Percentiles rank a stretch among this genome's conserved stretches.
These are phyloP conservation scores for Aphanoascus verrucosus DNA, from an alignment of 2,329 filamentous ascomycete species.

Conservation along the genomic window DNA sequence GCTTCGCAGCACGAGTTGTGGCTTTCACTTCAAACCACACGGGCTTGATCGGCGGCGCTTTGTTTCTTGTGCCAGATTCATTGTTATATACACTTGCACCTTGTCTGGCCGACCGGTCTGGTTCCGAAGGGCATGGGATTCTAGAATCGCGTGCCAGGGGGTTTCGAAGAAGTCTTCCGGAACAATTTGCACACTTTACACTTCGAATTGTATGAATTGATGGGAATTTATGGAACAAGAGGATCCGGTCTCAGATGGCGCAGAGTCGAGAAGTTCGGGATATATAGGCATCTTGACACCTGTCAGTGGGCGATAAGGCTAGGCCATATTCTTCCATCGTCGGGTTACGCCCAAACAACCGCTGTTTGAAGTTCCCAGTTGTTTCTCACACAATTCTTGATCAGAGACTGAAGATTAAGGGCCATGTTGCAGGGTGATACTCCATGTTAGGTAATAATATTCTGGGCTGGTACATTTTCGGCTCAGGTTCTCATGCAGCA, in stretches of 20 bases:
- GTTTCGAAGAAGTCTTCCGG: not conserved
- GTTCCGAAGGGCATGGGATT: not conserved
- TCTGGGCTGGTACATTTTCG: not conserved
- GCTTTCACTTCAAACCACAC: not conserved
- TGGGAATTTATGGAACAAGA: not conserved
- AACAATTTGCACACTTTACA: not conserved
- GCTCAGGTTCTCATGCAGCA: not conserved
- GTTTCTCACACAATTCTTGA: slow-evolving; percentile 2
- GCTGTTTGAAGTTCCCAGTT: slow-evolving; percentile 5
- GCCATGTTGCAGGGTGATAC: slow-evolving; percentile 6
- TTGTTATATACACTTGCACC: not conserved
- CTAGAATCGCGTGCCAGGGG: not conserved
- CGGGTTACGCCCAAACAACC: not conserved
- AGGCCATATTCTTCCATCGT: not conserved
- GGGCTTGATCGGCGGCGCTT: not conserved
- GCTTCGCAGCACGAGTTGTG: not conserved
- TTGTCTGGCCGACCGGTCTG: not conserved
- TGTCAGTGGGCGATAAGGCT: not conserved
- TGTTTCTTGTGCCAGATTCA: not conserved
- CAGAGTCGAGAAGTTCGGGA: not conserved
- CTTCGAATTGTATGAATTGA: not conserved
- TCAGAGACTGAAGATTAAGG: slow-evolving; percentile 1
- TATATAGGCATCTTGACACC: slow-evolving; percentile 5
- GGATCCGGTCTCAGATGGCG: not conserved
- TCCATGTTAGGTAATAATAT: slow-evolving; percentile 3